Base-by-base conservation (phyloP, 106 monocot species). In the Dendrobium huoshanense region DNA sequence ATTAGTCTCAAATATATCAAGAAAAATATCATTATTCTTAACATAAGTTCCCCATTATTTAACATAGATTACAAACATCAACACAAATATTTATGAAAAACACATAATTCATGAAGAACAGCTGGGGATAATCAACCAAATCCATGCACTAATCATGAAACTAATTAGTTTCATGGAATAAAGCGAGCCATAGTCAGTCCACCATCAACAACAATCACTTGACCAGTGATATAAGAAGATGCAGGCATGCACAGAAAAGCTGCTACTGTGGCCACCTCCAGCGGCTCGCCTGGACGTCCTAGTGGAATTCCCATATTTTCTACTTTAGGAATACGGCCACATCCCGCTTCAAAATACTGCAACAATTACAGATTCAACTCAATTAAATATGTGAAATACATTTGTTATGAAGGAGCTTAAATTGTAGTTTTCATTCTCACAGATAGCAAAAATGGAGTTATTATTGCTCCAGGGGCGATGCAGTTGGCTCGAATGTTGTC, bases 401-500 rank as follows among this genome's bases (percentile, higher is more conserved):
- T 17, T 17, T 11, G 17, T 9, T 17, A 11, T 3, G 55, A 55
- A 55, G 13, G 17, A 55, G 13, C n/a, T 59, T 59, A 18, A 59
- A 59, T 59, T 47, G 9, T 47, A 47, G 1, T 51, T 51, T 51
- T 51, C 51, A 51, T 11, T 9, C 25, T 75, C 20, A 75, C 75
- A 20, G 44, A 43, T 24, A 19, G 2, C 6, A 44, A 3, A 19
- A 75, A 45, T 29, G 75, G 75, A 22, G 75, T 75, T 4, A 7
- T 25, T 3, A 75, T 45, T 41, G 19, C 10, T 43, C 44, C 44
- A 4, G 75, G 75, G 0, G 75, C 75, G 10, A 75, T 75, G 41
- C 1, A 4, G 29, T 75, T 75, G 75, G 29, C 45, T 24, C 44
- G 75, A 19, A 75, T 45, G 9, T 77, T 80, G 41, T 88, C 85